A percentile compares a stretch with the other conserved stretches of the same genome.
Conservation (phyloP, 2,329 filamentous ascomycete species). For the Pseudogymnoascus sp. region DNA sequence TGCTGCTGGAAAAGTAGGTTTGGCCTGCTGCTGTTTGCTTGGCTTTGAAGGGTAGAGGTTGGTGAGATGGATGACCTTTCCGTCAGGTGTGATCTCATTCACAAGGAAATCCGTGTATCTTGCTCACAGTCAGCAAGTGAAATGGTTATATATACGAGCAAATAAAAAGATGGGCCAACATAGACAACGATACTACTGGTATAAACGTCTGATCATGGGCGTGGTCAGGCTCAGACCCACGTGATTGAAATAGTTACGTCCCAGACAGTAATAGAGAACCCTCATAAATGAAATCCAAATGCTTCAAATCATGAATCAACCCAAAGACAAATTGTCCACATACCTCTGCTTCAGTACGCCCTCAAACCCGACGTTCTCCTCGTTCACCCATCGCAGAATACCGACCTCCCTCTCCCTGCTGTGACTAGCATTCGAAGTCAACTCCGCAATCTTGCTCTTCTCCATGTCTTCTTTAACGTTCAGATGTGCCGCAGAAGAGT, state of each 20-base stretch:
- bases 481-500: neutral
- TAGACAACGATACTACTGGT: neutral
- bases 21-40: slow-evolving; percentile 1
- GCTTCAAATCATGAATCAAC: neutral
- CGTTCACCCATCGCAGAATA: slow-evolving; percentile 55
- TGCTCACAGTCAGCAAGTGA: neutral
- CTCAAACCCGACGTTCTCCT: slow-evolving; percentile 47
- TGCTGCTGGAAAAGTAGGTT: slow-evolving; percentile 16
- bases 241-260: neutral
- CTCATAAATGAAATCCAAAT: neutral
- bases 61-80: slow-evolving; percentile 53
- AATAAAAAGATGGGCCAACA: neutral
- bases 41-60: slow-evolving; percentile 21
- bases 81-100: slow-evolving; percentile 59
- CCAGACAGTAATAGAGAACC: neutral
- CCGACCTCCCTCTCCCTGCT: slow-evolving; percentile 36
- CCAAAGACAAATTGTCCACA: neutral
- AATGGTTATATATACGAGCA: neutral
- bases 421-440: slow-evolving; percentile 1
- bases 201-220: neutral
- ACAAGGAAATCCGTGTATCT: slow-evolving; percentile 69
- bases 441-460: neutral
- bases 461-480: slow-evolving; percentile 2
- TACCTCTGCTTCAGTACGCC: slow-evolving; percentile 61
- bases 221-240: neutral